A percentile compares a stretch with the other conserved stretches of the same genome.
Conservation (phyloP, 2,329 filamentous ascomycete genomes). For the Fusarium albosuccineum region DNA sequence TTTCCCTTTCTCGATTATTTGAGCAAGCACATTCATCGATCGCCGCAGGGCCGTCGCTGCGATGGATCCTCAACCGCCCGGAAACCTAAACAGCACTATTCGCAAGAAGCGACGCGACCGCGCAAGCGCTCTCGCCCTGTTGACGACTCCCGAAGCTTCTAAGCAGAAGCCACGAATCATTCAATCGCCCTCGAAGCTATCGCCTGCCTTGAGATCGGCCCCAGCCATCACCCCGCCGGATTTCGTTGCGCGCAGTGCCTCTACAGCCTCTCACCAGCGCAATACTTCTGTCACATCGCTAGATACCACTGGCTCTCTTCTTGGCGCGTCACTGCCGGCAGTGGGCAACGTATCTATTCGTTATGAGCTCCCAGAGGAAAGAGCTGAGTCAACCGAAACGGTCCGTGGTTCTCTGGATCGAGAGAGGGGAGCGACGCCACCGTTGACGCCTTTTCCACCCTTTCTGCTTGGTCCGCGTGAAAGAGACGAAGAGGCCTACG, state of each 20-base stretch:
- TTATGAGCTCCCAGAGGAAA: not conserved
- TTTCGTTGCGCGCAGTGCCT: constrained; percentile 13
- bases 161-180: constrained; percentile 17
- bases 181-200: constrained; percentile 18
- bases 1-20: not conserved
- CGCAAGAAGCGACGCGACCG: constrained; percentile 34
- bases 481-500: constrained; percentile 35
- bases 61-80: constrained; percentile 30
- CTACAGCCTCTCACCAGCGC: constrained; percentile 14
- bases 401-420: constrained; percentile 28
- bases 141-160: constrained; percentile 26
- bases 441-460: constrained; percentile 47
- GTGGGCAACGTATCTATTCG: constrained; percentile 29
- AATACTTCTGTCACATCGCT: constrained; percentile 9
- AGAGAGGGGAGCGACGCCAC: constrained; percentile 30
- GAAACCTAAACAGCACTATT: constrained; percentile 20
- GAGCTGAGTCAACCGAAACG: constrained; percentile 37
- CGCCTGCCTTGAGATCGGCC: constrained; percentile 12
- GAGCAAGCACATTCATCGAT: too few relatives aligned
- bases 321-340: constrained; percentile 12
- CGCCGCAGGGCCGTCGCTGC: not conserved
- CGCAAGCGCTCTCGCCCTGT: constrained; percentile 26
- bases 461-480: constrained; percentile 27
- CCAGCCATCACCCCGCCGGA: constrained; percentile 27
- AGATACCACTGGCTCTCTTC: constrained; percentile 9